A percentile compares a stretch with the other conserved stretches of the same genome.
Conservation (phyloP, 2,329 filamentous ascomycete genomes). For the Corinectria fuckeliana region DNA sequence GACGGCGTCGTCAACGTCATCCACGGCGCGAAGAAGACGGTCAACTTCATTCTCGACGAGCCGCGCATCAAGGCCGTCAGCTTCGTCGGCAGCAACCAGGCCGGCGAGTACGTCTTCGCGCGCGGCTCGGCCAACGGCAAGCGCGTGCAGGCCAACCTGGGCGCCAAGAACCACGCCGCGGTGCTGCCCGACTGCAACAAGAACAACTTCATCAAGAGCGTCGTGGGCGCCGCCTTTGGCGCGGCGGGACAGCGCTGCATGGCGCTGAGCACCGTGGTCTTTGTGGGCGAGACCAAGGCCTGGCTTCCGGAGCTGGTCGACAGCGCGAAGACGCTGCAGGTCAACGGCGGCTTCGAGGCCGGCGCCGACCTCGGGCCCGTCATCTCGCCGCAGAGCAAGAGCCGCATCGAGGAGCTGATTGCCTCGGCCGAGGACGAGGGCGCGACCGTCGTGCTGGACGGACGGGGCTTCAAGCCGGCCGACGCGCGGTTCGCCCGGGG, state of each 20-base stretch:
- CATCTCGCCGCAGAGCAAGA: conserved; percentile 28
- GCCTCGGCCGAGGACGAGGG: conserved; percentile 29
- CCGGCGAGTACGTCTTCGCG: conserved; percentile 72
- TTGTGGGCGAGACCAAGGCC: conserved; percentile 66
- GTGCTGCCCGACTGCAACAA: conserved; percentile 73
- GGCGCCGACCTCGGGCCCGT: conserved; percentile 33
- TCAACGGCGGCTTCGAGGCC: conserved; percentile 32
- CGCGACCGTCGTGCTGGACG: conserved; percentile 31
- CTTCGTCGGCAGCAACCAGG: conserved; percentile 72
- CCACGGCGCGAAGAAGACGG: conserved; percentile 68
- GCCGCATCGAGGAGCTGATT: conserved; percentile 31
- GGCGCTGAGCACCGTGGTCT: conserved; percentile 70
- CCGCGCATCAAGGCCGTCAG: conserved; percentile 72
- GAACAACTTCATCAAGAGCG: conserved; percentile 70
- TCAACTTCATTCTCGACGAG: conserved; percentile 73
- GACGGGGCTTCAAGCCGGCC: conserved; percentile 27
- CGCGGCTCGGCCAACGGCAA: conserved; percentile 74
- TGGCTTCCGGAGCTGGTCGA: conserved; percentile 70
- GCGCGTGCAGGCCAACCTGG: conserved; percentile 72
- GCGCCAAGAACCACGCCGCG: conserved; percentile 74
- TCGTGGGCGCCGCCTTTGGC: conserved; percentile 71
- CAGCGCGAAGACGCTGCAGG: conserved; percentile 60
- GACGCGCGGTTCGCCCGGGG: conserved; percentile 29
- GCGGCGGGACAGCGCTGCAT: conserved; percentile 74
- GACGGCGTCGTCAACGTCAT: conserved; percentile 74